Percentiles rank a stretch among this genome's conserved stretches.
phyloP scores from a whole-genome alignment of 768 basidiomycete genomes.

The Leccinum subtestaceum region DNA sequence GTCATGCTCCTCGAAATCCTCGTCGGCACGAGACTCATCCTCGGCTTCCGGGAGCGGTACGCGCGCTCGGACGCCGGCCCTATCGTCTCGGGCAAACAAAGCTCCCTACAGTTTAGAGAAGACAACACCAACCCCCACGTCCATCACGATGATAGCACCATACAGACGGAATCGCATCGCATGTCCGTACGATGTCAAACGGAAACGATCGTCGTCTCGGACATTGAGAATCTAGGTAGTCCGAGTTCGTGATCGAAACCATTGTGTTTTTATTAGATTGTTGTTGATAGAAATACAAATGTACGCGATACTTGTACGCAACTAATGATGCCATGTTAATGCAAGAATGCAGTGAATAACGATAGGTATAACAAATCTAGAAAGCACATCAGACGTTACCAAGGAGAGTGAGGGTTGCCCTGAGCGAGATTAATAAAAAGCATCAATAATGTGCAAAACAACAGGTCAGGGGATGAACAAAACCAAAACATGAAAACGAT shows the following conservation, averaged over 20 bases:
- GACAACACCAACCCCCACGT: background rate
- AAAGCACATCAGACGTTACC: background rate
- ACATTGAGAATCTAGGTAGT: background rate
- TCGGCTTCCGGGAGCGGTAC: conserved; percentile 32
- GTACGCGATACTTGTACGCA: conserved; percentile 6
- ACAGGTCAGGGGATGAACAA: background rate
- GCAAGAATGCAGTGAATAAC: conserved; percentile 10
- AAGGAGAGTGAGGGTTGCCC: conserved; percentile 8
- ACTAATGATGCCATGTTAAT: conserved; percentile 10
- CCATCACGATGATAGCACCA: too few relatives aligned
- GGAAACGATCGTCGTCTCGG: conserved; percentile 17
- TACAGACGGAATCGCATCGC: conserved; percentile 1
- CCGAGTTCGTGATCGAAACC: background rate
- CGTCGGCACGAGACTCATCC: conserved; percentile 31
- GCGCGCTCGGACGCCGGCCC: conserved; percentile 12
- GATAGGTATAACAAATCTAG: conserved; percentile 8
- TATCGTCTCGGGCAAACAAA: conserved; percentile 4
- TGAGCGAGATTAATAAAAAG: conserved; percentile 13
- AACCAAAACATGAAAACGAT: background rate
- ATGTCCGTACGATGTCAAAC: conserved; percentile 14
- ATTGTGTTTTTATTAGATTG: conserved; percentile 5
- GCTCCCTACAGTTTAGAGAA: conserved; percentile 18
- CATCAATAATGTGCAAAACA: conserved; percentile 8
- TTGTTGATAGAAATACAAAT: conserved; percentile 20
- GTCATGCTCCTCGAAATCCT: conserved; percentile 32